Evolutionary conservation across 1,284 basidiomycete species (phyloP).

Genomic region (Neonothopanus nambi): DNA sequence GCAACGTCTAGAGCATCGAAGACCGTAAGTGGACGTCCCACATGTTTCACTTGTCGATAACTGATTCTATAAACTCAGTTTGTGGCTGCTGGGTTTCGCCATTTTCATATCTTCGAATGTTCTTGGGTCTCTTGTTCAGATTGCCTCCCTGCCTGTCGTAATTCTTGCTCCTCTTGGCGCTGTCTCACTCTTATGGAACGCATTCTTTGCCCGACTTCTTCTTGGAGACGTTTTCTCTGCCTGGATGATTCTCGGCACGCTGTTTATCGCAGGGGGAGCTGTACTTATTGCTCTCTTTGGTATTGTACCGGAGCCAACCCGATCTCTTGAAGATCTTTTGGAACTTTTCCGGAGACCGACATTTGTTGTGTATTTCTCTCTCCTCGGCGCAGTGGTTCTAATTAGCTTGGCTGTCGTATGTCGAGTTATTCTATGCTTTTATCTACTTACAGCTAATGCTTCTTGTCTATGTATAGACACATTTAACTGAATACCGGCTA

Average conservation of each 20-base stretch:
- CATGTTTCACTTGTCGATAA: slow-evolving; percentile 16
- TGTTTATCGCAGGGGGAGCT: slow-evolving; percentile 87
- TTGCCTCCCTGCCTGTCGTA: slow-evolving; percentile 91
- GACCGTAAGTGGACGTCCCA: slow-evolving; percentile 64
- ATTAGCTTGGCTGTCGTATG: slow-evolving; percentile 66
- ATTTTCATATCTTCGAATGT: slow-evolving; percentile 90
- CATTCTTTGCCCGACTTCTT: slow-evolving; percentile 85
- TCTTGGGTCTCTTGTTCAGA: slow-evolving; percentile 92
- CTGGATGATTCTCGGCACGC: slow-evolving; percentile 84
- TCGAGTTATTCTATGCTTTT: slow-evolving; percentile 20
- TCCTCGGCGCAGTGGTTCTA: slow-evolving; percentile 66
- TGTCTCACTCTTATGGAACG: slow-evolving; percentile 93
- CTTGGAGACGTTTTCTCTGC: slow-evolving; percentile 86
- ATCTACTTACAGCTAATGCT: background rate
- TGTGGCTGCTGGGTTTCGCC: slow-evolving; percentile 86
- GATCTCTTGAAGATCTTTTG: slow-evolving; percentile 86
- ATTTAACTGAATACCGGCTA: slow-evolving; percentile 54
- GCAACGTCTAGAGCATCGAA: slow-evolving; percentile 69
- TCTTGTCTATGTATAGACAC: slow-evolving; percentile 42
- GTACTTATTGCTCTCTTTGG: slow-evolving; percentile 91
- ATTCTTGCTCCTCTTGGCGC: slow-evolving; percentile 93
- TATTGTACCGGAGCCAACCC: slow-evolving; percentile 90
- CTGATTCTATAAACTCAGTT: slow-evolving; percentile 36
- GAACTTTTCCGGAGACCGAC: slow-evolving; percentile 75
- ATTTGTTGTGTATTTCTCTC: slow-evolving; percentile 82